Evolutionary conservation across 1,284 basidiomycete species (phyloP), one percentile per base, ranked within the genome.

Genomic region (Irpex lacteus): DNA sequence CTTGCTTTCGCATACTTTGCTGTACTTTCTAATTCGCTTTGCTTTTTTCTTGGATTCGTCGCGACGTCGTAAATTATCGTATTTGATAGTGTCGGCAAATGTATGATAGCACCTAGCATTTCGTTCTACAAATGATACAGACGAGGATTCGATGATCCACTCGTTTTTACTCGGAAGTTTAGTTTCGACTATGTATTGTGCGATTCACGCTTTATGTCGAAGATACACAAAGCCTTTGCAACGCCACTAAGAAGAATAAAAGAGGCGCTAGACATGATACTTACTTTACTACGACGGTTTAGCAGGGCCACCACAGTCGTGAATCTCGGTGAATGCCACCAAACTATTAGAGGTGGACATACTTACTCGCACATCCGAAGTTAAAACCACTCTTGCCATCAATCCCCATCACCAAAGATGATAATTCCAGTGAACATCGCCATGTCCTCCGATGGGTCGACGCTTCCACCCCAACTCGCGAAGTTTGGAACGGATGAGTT

Each of bases 401-500:
- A 15, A 11, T 63, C 18, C 7, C 44, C 44, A 47, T 11, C n/a
- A 26, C 50, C 40, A 8, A 56, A 34, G 21, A 75, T 75, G 73
- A 69, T 73, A 11, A 70, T 75, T n/a, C 68, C 69, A n/a, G 61
- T 75, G 32, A 70, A 72, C 58, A 55, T 72, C 36, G 63, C 64
- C 0, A 63, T 62, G 0, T 61, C 65, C 4, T 71, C 75, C 50
- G 63, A 73, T 2, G 69, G 70, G 9, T 71, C 73, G 1, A 82
- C 82, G 63, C 81, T 92, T 4, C 85, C 88, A 0, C 78, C 85
- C 4, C 75, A 80, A 0, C 78, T 93, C 19, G 87, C 86, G 1
- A 82, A 82, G 63, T 84, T 92, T 60, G 90, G 89, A 11, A 80
- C 89, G 63, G 83, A 87, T 53, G 90, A 90, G 71, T 70, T 91